Evolutionary conservation across 176 grass and related monocot species (phyloP).

Genomic region (Luzula sylvatica): DNA sequence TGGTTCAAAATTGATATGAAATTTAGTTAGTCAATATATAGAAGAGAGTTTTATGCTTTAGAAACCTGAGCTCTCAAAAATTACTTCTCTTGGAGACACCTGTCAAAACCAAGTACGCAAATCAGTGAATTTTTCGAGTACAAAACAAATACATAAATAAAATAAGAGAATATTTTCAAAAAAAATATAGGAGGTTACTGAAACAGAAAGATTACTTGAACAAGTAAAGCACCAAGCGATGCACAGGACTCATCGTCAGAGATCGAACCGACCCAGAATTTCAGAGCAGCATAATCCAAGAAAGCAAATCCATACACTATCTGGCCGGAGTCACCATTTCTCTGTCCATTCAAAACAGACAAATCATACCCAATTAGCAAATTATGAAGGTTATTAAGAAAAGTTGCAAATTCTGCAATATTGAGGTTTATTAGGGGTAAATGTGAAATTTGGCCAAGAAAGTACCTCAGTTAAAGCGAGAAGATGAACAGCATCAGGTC

Average conservation of each 20-base stretch:
- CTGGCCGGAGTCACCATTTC: constrained; percentile 5
- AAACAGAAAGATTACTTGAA: constrained; percentile 63
- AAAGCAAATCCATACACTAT: constrained; percentile 86
- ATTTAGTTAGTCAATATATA: neutral
- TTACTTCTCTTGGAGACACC: constrained; percentile 81
- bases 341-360: constrained; percentile 20
- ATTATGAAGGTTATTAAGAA: too few relatives aligned
- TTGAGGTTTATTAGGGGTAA: too few relatives aligned
- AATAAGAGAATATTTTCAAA: neutral
- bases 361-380: too few relatives aligned
- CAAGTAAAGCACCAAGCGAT: constrained; percentile 76
- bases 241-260: constrained; percentile 65
- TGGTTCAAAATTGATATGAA: too few relatives aligned
- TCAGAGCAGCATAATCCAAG: constrained; percentile 72
- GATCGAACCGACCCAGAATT: constrained; percentile 86
- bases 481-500: constrained; percentile 79
- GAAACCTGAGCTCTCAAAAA: constrained; percentile 88
- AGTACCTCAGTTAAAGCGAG: constrained; percentile 92
- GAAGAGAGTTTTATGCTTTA: constrained; percentile 21
- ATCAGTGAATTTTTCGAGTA: constrained; percentile 16
- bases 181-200: neutral
- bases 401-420: too few relatives aligned
- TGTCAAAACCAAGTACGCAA: constrained; percentile 29
- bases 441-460: too few relatives aligned
- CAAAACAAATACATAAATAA: constrained; percentile 1